phyloP scores from a whole-genome alignment of 495 filamentous ascomycete genomes.

The Aspergillus bridgeri region DNA sequence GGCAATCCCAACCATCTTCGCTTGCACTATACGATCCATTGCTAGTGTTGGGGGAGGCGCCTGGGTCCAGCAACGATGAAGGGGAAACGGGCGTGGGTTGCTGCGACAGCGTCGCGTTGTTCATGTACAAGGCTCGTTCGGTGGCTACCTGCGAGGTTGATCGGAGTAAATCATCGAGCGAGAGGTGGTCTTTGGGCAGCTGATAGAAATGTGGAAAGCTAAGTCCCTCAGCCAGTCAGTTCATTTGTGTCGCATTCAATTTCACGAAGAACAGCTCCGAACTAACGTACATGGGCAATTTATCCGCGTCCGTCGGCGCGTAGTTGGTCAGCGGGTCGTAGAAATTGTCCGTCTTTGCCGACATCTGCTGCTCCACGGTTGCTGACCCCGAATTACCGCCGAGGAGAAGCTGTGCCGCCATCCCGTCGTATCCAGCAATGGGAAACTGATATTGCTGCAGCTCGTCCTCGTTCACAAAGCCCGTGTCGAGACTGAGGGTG shows the following conservation, averaged over 20 bases:
- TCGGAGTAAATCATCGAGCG: slow-evolving; percentile 17
- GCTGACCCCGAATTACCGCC: neutral
- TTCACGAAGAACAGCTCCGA: neutral
- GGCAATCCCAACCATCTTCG: slow-evolving; percentile 22
- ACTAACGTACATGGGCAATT: neutral
- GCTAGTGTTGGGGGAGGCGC: slow-evolving; percentile 25
- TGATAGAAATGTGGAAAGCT: neutral
- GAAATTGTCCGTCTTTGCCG: neutral
- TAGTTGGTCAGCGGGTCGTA: neutral
- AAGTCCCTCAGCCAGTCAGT: neutral
- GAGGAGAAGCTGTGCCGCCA: neutral
- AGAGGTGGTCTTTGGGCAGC: neutral
- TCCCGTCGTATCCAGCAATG: neutral
- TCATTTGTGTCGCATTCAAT: neutral
- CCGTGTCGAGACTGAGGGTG: neutral
- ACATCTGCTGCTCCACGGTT: neutral
- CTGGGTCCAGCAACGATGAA: slow-evolving; percentile 10
- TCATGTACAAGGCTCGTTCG: slow-evolving; percentile 39
- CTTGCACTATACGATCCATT: slow-evolving; percentile 20
- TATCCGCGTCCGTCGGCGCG: neutral
- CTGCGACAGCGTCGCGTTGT: slow-evolving; percentile 5
- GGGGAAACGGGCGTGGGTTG: neutral
- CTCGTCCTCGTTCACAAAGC: neutral
- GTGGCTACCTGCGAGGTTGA: slow-evolving; percentile 26
- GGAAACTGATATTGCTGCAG: neutral